These are phyloP conservation scores for Yarrowia divulgata DNA, from an alignment of 805 yeast species.

Conservation along the genomic window DNA sequence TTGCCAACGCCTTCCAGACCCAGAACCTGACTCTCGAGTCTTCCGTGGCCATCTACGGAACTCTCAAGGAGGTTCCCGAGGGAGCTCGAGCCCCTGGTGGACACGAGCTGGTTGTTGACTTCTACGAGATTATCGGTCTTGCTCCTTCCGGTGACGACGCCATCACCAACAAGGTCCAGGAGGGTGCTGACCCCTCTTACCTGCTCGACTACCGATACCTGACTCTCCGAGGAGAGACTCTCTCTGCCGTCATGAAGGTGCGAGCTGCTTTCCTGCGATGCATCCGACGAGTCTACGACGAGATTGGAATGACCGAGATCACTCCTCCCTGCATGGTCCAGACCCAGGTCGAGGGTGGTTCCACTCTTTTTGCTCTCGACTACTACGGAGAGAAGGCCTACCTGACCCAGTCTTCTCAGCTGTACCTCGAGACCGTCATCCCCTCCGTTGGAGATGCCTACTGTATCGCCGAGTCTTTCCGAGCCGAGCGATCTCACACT, in stretches of 20 bases:
- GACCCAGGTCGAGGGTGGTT: constrained; percentile 99
- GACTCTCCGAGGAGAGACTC: constrained; percentile 94
- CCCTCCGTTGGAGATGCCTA: constrained; percentile 97
- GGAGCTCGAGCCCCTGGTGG: constrained; percentile 98
- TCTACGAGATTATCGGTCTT: constrained; percentile 83
- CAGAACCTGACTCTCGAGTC: constrained; percentile 86
- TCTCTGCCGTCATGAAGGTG: constrained; percentile 92
- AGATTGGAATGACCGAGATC: constrained; percentile 82
- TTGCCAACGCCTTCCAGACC: constrained; percentile 90
- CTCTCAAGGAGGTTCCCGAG: constrained; percentile 82
- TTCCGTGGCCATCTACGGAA: constrained; percentile 81
- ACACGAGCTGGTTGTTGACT: constrained; percentile 90
- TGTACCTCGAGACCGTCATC: constrained; percentile 93
- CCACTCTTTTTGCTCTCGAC: constrained; percentile 89
- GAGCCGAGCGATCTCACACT: constrained; percentile 99
- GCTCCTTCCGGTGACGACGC: constrained; percentile 98
- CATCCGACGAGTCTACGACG: constrained; percentile 76
- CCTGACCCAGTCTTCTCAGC: constrained; percentile 95
- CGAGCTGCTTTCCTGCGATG: constrained; percentile 80
- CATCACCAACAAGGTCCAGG: constrained; percentile 92
- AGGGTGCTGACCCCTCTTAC: constrained; percentile 90
- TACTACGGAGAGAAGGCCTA: constrained; percentile 98
- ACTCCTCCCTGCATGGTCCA: constrained; percentile 99
- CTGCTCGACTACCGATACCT: constrained; percentile 95
- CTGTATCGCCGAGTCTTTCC: constrained; percentile 97